Conservation (phyloP, 257 asterid species). For the Avicennia marina region DNA sequence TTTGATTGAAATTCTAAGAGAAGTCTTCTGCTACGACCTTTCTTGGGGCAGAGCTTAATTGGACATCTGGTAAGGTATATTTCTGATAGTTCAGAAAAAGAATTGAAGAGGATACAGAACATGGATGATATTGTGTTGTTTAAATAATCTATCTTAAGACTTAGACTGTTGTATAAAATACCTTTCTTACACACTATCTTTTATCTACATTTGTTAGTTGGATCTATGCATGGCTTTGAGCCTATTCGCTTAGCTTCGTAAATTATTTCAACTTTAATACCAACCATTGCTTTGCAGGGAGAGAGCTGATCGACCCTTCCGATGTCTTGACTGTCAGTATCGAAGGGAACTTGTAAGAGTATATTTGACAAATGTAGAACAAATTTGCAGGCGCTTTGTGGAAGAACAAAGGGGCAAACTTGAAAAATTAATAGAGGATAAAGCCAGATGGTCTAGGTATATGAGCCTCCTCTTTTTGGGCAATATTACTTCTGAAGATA, state of each 20-base stretch:
- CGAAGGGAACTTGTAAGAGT: constrained; percentile 94
- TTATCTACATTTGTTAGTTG: background rate
- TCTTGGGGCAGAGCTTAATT: background rate
- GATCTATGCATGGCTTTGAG: background rate
- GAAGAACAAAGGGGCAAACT: constrained; percentile 78
- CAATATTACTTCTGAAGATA: constrained; percentile 20
- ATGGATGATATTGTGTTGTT: background rate
- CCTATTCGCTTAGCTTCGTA: too few relatives aligned
- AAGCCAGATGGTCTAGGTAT: constrained; percentile 91
- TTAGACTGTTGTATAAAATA: background rate
- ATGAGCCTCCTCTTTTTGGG: constrained; percentile 16
- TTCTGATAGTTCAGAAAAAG: background rate
- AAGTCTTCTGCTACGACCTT: background rate
- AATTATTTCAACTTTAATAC: background rate
- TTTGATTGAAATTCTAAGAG: background rate
- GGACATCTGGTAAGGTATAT: background rate
- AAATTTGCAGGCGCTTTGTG: constrained; percentile 82
- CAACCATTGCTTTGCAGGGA: constrained; percentile 56
- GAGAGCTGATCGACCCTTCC: constrained; percentile 86
- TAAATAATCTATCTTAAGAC: background rate
- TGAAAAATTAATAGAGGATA: constrained; percentile 77
- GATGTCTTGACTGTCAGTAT: constrained; percentile 85
- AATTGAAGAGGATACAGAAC: background rate
- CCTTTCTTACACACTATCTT: background rate
- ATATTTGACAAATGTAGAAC: constrained; percentile 89